Percentiles rank a stretch among this genome's conserved stretches.
Conservation (phyloP, 208 protist species). For the Wallacemonas sp. region DNA sequence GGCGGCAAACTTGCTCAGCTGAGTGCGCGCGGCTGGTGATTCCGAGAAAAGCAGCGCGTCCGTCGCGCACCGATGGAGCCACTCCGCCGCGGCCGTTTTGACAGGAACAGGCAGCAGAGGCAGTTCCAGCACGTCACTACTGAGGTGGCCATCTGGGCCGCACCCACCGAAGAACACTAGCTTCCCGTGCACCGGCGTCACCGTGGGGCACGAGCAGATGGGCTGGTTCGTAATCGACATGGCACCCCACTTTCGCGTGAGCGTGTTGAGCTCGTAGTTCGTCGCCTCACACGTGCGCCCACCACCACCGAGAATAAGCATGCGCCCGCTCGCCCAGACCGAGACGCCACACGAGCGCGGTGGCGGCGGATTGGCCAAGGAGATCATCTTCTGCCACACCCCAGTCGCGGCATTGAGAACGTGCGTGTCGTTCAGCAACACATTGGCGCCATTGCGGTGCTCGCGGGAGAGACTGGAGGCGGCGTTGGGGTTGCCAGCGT, state of each 20-base stretch:
- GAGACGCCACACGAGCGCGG: conserved; percentile 44
- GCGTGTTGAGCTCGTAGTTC: conserved; percentile 40
- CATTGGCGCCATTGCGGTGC: conserved; percentile 10
- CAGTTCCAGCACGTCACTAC: conserved; percentile 37
- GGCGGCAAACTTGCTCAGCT: background rate
- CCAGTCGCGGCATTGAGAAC: conserved; percentile 46
- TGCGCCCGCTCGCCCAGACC: conserved; percentile 39
- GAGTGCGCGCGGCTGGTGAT: background rate
- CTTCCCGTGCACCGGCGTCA: conserved; percentile 29
- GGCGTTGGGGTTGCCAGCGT: background rate
- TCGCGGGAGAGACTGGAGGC: background rate
- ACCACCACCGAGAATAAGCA: conserved; percentile 47
- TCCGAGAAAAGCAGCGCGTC: conserved; percentile 7
- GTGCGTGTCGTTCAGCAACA: conserved; percentile 48
- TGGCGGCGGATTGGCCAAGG: conserved; percentile 26
- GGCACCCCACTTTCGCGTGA: conserved; percentile 25
- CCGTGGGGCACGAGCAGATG: conserved; percentile 46
- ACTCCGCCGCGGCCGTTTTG: background rate
- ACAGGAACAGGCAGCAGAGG: conserved; percentile 31
- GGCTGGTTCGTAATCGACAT: conserved; percentile 29
- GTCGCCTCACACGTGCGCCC: conserved; percentile 25
- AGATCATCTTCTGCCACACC: conserved; percentile 32
- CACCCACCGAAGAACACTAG: conserved; percentile 58
- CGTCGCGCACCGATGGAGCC: conserved; percentile 6
- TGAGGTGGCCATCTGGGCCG: conserved; percentile 13